phyloP scores from a whole-genome alignment of 371 early-diverging fungal genomes.

The Dinochytrium kinnereticum region DNA sequence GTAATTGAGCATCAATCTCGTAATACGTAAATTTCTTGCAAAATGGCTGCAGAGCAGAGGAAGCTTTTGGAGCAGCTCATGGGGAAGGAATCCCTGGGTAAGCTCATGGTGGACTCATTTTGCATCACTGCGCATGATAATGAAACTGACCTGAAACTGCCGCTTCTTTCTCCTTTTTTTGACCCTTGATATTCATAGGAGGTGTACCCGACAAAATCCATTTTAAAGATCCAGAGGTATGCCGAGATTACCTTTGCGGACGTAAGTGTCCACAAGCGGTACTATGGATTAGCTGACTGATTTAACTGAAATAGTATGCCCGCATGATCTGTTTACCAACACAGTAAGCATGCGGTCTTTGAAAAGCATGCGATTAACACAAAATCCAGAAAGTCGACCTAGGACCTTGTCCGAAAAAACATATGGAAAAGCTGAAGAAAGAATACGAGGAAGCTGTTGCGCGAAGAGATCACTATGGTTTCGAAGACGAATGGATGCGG shows the following conservation, averaged over 20 bases:
- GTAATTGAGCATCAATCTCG: background rate
- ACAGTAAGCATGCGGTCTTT: conserved; percentile 23
- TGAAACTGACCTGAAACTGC: background rate
- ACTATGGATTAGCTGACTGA: background rate
- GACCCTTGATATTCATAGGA: conserved; percentile 14
- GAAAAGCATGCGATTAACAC: too few species aligned
- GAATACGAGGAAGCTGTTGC: conserved; percentile 50
- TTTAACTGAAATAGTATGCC: conserved; percentile 32
- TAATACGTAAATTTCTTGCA: background rate
- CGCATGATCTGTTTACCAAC: conserved; percentile 42
- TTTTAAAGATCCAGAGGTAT: conserved; percentile 46
- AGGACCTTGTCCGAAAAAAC: conserved; percentile 53
- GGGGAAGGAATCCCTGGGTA: conserved; percentile 50
- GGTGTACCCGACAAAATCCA: conserved; percentile 45
- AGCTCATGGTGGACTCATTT: background rate
- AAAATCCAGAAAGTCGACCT: conserved; percentile 46
- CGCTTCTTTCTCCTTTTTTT: background rate
- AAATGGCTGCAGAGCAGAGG: conserved; percentile 12
- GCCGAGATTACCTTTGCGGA: conserved; percentile 51
- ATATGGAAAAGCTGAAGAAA: conserved; percentile 50
- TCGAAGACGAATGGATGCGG: conserved; percentile 48
- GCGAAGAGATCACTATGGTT: conserved; percentile 33
- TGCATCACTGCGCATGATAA: background rate
- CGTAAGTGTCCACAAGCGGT: conserved; percentile 18
- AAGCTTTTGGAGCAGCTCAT: conserved; percentile 51